Evolutionary conservation across 2,329 filamentous ascomycete genomes (phyloP), one percentile per base, ranked within the genome.

Genomic region (Botrytis fabae): DNA sequence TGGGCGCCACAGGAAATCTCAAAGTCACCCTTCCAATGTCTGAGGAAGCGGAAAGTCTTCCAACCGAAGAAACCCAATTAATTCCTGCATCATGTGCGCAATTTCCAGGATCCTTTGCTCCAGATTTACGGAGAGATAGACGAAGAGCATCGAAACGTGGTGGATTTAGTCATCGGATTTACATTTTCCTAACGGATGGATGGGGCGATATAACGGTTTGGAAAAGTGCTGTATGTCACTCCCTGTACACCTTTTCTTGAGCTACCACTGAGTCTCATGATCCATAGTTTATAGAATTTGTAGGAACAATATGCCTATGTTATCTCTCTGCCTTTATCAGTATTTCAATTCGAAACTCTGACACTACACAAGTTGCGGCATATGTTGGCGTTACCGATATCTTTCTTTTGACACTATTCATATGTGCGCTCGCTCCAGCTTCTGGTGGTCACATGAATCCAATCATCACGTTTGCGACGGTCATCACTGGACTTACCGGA

Each of bases 371-470:
- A 60, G 72, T 80, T 4, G 79, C 78, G 2, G 79, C 75, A 10
- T 82, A 82, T 69, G 79, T 82, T 25, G 79, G 79, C 0, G 69
- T 82, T 0, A 75, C 79, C 1, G 82, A 81, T 57, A 74, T 81
- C 0, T 57, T 83, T 10, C 77, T 81, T 22, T 80, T 87, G 22
- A 82, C 84, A 0, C 78, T 89, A 0, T 85, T 88, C 75, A 87
- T 88, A 51, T 85, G 83, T 63, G 82, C 82, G 0, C 84, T 86
- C 38, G 85, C 83, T 0, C 83, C 86, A 0, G 82, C 85, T 1
- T 86, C 84, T 2, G 86, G 86, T 22, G 86, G 85, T 0, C 87
- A 89, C 77, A 81, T 89, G 66, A 89, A 87, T 75, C 86, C 86
- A 1, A 80, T 85, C 5, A 88, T 89, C 63, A 88, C 86, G 0